These are phyloP conservation scores for Pichia sp. DNA, from an alignment of 1,139 yeast species.

Conservation along the genomic window DNA sequence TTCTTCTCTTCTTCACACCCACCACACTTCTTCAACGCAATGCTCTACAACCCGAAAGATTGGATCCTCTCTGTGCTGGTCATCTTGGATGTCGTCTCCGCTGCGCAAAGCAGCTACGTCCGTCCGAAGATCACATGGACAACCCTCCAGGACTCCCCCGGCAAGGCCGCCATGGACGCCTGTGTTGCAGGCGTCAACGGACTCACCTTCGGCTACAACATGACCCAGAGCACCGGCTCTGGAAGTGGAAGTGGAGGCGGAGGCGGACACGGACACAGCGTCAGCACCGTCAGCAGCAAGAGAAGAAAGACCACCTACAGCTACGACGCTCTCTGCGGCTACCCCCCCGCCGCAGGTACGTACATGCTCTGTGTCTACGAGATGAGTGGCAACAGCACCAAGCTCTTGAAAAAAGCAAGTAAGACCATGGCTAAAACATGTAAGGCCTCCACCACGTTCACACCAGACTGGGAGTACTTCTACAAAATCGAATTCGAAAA, in stretches of 20 bases:
- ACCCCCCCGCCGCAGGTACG: conserved; percentile 29
- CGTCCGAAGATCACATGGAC: not conserved
- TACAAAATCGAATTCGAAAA: conserved; percentile 10
- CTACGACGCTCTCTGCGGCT: conserved; percentile 3
- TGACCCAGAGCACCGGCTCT: not conserved
- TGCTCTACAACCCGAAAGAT: not conserved
- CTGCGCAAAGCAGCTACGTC: not conserved
- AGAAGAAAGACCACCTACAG: not conserved
- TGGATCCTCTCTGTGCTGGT: not conserved
- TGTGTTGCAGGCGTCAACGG: not conserved
- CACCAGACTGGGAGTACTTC: not conserved
- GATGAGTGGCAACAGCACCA: conserved; percentile 13
- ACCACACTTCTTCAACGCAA: not conserved
- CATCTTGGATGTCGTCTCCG: not conserved
- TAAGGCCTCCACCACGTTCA: not conserved
- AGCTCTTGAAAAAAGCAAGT: not conserved
- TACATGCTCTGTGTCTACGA: conserved; percentile 25
- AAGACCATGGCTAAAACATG: conserved; percentile 3
- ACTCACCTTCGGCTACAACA: not conserved
- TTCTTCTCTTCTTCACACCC: not conserved
- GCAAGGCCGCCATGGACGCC: conserved; percentile 1
- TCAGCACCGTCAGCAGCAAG: not conserved
- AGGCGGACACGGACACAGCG: not conserved
- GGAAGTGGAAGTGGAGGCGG: not conserved
- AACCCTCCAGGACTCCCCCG: conserved; percentile 8